Conservation (phyloP, 1,284 basidiomycete species). For the Moesziomyces globuligerus region DNA sequence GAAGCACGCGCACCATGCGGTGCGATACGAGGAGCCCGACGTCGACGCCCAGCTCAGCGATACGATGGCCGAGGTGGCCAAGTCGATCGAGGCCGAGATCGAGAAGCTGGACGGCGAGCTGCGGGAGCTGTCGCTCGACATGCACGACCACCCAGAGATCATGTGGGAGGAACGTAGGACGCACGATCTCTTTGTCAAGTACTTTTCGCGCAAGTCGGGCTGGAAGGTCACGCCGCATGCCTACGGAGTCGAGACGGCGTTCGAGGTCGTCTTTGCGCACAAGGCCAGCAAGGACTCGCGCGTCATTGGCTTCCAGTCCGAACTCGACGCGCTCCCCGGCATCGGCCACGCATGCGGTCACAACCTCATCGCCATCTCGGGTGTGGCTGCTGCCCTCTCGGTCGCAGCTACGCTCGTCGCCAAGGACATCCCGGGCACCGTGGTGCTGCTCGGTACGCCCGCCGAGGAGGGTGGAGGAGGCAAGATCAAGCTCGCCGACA, state of each 20-base stretch:
- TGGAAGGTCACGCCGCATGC: slow-evolving; percentile 64
- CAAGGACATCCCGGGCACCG: slow-evolving; percentile 76
- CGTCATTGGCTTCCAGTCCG: slow-evolving; percentile 71
- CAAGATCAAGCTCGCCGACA: slow-evolving; percentile 78
- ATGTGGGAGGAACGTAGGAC: slow-evolving; percentile 59
- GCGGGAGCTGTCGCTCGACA: slow-evolving; percentile 64
- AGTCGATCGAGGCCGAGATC: slow-evolving; percentile 52
- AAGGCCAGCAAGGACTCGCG: slow-evolving; percentile 32
- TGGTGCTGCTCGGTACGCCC: slow-evolving; percentile 85
- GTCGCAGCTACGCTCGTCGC: slow-evolving; percentile 75
- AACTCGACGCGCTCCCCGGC: slow-evolving; percentile 73
- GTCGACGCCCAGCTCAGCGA: slow-evolving; percentile 20
- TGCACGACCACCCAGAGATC: slow-evolving; percentile 66
- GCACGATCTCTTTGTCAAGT: slow-evolving; percentile 59
- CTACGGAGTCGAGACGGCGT: slow-evolving; percentile 73
- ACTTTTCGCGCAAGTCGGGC: slow-evolving; percentile 36
- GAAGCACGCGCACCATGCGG: slow-evolving; percentile 15
- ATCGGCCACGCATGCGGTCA: slow-evolving; percentile 78
- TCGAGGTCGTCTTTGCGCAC: slow-evolving; percentile 75
- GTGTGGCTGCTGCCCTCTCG: slow-evolving; percentile 79
- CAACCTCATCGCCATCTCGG: slow-evolving; percentile 83
- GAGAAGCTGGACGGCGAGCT: slow-evolving; percentile 54
- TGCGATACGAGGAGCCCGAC: slow-evolving; percentile 5
- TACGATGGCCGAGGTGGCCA: slow-evolving; percentile 25
- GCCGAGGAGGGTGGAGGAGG: slow-evolving; percentile 84